Evolutionary conservation across 345 rosid genomes (phyloP), one percentile per base, ranked within the genome.

Genomic region (Theobroma cacao): DNA sequence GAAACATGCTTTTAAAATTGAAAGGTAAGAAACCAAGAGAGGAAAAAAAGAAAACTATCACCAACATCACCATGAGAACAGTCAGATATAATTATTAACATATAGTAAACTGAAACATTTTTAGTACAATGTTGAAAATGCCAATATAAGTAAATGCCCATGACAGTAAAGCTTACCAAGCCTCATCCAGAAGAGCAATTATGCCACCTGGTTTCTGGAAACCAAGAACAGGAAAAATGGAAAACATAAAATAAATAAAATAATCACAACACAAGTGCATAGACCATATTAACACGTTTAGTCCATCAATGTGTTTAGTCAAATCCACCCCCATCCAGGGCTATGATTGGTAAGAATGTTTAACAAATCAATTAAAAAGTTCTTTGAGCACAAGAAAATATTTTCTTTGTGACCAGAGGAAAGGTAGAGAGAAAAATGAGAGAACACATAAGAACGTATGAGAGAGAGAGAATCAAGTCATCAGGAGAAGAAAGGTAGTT

Each of bases 181-280:
- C 99, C 88, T 96, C 98, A 87, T 96, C 99, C 52, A 96, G 87
- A 83, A 96, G 99, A 77, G 99, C 97, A 71, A 96, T 91, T 82
- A 96, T 94, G 76, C 99, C 99, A 86, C 99, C 99, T 4, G 99
- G 99, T 90, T 96, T 96, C 99, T 96, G 94, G 76, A 92, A 81
- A 80, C 52, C 38, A 53, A 50, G 12, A 78, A 60, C 20, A 76
- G 55, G 20, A 56, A 53, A 70, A 58, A 41, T 22, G 22, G 24
- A 59, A 68, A 58, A 56, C 40, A 71, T 28, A 50, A 33, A 50
- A 72, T 14, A 10, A 31, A 60, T 5, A 69, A 45, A 45, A 62
- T 20, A 48, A 62, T 13, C 11, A 75, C 34, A 22, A 60, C 9
- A 77, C 24, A 63, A 74, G 47, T 34, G 43, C 28, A 78, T 34